Evolutionary conservation across 495 filamentous ascomycete genomes (phyloP).

Genomic region (Acidiella bohemica): DNA sequence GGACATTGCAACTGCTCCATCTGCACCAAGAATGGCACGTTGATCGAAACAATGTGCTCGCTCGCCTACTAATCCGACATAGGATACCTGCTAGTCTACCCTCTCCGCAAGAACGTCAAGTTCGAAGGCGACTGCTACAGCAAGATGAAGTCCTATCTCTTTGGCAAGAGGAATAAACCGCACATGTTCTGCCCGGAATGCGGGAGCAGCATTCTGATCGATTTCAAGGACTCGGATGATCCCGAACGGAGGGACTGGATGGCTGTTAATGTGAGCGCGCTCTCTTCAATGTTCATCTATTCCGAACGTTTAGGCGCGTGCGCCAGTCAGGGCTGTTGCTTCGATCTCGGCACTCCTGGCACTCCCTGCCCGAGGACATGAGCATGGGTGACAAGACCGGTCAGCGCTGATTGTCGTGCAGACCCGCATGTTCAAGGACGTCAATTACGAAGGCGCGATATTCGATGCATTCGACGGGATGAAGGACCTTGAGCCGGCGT

Average conservation of each 20-base stretch:
- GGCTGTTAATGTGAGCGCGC: not conserved
- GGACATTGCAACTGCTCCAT: constrained; percentile 34
- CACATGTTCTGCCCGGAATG: constrained; percentile 27
- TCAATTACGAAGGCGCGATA: not conserved
- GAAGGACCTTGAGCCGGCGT: not conserved
- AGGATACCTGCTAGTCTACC: constrained; percentile 30
- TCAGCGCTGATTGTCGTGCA: too few relatives aligned
- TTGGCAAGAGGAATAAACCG: constrained; percentile 10
- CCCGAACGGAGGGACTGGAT: not conserved
- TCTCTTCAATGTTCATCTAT: not conserved
- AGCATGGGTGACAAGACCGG: too few relatives aligned
- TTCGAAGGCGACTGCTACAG: constrained; percentile 18
- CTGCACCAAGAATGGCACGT: constrained; percentile 30
- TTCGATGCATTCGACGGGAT: not conserved
- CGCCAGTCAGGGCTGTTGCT: too few relatives aligned
- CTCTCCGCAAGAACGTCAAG: constrained; percentile 22
- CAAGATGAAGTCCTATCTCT: constrained; percentile 21
- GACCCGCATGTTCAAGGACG: constrained; percentile 4
- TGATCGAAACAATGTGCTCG: not conserved
- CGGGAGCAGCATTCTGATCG: constrained; percentile 18
- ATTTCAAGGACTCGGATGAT: constrained; percentile 1
- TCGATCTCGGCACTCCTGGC: too few relatives aligned
- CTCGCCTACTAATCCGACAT: not conserved
- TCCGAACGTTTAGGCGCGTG: not conserved
- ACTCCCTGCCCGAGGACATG: too few relatives aligned